These are phyloP conservation scores for Penicillium sumatraense DNA, from an alignment of 2,329 filamentous ascomycete species.

Conservation along the genomic window DNA sequence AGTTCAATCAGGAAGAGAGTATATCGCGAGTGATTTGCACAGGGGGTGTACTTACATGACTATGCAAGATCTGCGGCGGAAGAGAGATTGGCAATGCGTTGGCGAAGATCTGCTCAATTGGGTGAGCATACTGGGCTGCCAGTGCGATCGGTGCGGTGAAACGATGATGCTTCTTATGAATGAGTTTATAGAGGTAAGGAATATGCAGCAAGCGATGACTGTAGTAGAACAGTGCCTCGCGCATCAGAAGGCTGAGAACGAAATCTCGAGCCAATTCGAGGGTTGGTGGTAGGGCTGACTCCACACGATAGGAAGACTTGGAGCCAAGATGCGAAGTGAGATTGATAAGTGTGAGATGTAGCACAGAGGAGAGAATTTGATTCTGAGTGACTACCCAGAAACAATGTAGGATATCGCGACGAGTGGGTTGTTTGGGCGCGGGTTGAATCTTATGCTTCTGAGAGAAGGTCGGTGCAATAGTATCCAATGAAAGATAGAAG, in stretches of 20 bases:
- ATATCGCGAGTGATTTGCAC: too few species aligned
- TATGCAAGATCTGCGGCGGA: conserved; percentile 51
- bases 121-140: conserved; percentile 62
- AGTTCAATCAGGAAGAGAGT: too few species aligned
- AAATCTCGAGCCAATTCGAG: conserved; percentile 49
- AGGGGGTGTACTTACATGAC: conserved; percentile 45
- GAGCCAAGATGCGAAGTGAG: conserved; percentile 17
- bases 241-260: conserved; percentile 45
- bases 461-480: conserved; percentile 53
- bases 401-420: conserved; percentile 52
- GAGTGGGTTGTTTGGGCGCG: conserved; percentile 54
- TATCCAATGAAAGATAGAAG: conserved; percentile 51
- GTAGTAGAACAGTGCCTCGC: conserved; percentile 62
- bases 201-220: conserved; percentile 59
- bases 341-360: conserved; percentile 36
- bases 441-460: conserved; percentile 60
- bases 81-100: conserved; percentile 59
- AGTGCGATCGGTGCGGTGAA: conserved; percentile 62
- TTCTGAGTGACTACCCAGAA: conserved; percentile 53
- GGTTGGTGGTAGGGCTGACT: conserved; percentile 41
- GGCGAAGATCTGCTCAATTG: conserved; percentile 60
- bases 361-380: conserved; percentile 47
- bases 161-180: conserved; percentile 62
- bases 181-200: conserved; percentile 52
- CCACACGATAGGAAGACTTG: conserved; percentile 44